These are phyloP conservation scores for Zygosaccharomyces sapae DNA, from an alignment of 1,139 yeast species.

Conservation along the genomic window DNA sequence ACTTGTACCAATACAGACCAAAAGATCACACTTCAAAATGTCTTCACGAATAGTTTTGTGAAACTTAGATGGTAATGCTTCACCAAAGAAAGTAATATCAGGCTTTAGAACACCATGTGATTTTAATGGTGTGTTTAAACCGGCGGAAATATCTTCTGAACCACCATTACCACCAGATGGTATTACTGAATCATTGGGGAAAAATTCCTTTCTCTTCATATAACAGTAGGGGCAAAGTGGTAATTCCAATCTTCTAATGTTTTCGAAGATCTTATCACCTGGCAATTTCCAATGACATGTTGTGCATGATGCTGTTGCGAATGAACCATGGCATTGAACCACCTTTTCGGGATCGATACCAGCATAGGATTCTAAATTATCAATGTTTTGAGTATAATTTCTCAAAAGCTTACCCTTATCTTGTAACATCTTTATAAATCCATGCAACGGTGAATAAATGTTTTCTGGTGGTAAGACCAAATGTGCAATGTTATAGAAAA, in stretches of 20 bases:
- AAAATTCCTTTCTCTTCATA: slow-evolving; percentile 41
- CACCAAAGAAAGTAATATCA: slow-evolving; percentile 93
- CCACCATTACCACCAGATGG: slow-evolving; percentile 9
- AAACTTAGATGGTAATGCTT: slow-evolving; percentile 70
- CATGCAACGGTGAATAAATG: slow-evolving; percentile 79
- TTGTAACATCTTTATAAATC: slow-evolving; percentile 70
- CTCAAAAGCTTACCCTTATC: slow-evolving; percentile 76
- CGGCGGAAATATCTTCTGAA: slow-evolving; percentile 16
- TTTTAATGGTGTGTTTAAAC: slow-evolving; percentile 34
- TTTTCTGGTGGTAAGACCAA: slow-evolving; percentile 78
- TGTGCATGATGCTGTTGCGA: slow-evolving; percentile 84
- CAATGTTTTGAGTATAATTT: slow-evolving; percentile 93
- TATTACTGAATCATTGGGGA: slow-evolving; percentile 22
- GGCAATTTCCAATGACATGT: slow-evolving; percentile 67
- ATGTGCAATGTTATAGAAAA: slow-evolving; percentile 84
- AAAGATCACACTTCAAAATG: slow-evolving; percentile 65
- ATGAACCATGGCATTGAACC: slow-evolving; percentile 95
- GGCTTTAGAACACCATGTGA: slow-evolving; percentile 92
- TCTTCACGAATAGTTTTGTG: slow-evolving; percentile 60
- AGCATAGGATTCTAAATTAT: slow-evolving; percentile 80
- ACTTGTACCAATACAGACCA: slow-evolving; percentile 89
- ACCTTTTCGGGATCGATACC: slow-evolving; percentile 68
- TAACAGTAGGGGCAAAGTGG: slow-evolving; percentile 73
- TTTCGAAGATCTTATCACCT: slow-evolving; percentile 63
- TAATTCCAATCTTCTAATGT: slow-evolving; percentile 56